A percentile compares a stretch with the other conserved stretches of the same genome.
Conservation (phyloP, 1,284 basidiomycete genomes). For the Mycosarcoma mackinlayi region DNA sequence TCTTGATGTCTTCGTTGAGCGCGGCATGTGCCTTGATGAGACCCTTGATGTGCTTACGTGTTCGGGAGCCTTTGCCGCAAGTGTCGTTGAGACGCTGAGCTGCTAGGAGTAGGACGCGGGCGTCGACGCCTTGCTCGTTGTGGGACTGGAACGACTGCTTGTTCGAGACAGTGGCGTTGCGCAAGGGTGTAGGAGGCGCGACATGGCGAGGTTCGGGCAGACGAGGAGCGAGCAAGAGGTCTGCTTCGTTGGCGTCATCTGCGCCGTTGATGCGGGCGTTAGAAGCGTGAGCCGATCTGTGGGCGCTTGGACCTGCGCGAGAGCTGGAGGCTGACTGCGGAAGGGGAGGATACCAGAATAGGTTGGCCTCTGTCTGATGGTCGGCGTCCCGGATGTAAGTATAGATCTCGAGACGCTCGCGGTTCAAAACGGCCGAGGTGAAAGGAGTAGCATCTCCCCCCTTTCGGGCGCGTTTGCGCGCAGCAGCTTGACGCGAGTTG, state of each 20-base stretch:
- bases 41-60: constrained; percentile 64
- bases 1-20: constrained; percentile 38
- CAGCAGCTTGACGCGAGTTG: constrained; percentile 42
- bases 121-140: constrained; percentile 22
- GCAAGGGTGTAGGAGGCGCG: constrained; percentile 35
- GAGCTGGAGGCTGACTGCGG: constrained; percentile 26
- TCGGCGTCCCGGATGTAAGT: constrained; percentile 66
- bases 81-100: constrained; percentile 58
- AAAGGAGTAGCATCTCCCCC: constrained; percentile 51
- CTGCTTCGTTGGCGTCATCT: constrained; percentile 29
- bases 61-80: constrained; percentile 55
- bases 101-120: constrained; percentile 45
- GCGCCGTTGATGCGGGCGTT: constrained; percentile 8
- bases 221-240: constrained; percentile 41
- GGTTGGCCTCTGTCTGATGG: constrained; percentile 51
- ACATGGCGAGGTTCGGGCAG: constrained; percentile 41
- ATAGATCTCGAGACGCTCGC: constrained; percentile 53
- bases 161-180: constrained; percentile 20
- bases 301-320: constrained; percentile 22
- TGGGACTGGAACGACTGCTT: constrained; percentile 26
- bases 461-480: constrained; percentile 38
- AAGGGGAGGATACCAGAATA: constrained; percentile 59
- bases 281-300: constrained; percentile 10
- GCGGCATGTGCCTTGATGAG: constrained; percentile 55
- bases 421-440: constrained; percentile 62